Evolutionary conservation across 2,329 filamentous ascomycete species (phyloP), one percentile per base, ranked within the genome.

Genomic region (Aspergillus clavatus): DNA sequence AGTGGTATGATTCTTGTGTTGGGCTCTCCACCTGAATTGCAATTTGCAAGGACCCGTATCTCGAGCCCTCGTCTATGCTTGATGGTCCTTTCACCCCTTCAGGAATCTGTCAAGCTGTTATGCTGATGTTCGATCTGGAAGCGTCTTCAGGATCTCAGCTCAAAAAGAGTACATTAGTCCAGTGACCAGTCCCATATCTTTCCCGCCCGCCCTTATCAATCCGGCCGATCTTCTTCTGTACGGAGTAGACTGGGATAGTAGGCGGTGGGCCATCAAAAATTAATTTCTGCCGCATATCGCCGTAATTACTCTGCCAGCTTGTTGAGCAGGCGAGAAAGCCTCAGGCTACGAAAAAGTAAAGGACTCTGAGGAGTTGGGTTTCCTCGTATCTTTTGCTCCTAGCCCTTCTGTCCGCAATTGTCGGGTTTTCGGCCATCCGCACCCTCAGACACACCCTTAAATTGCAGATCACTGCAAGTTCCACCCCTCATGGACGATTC

Each of bases 401-500:
- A n/a, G n/a, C n/a, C n/a, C n/a, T n/a, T n/a, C n/a, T n/a, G n/a
- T n/a, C n/a, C n/a, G n/a, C n/a, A n/a, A n/a, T n/a, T n/a, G n/a
- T n/a, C n/a, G n/a, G n/a, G n/a, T n/a, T n/a, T n/a, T n/a, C n/a
- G n/a, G n/a, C n/a, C n/a, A n/a, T n/a, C n/a, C n/a, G n/a, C n/a
- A n/a, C 31, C 6, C 11, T 21, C 18, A 18, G 10, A 35, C n/a
- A n/a, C n/a, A n/a, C n/a, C n/a, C n/a, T n/a, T n/a, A n/a, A 35
- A 35, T 5, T 18, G 10, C 26, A 8, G 31, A 21, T 10, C 16
- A 16, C 10, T 16, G 14, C 18, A 18, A 26, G 11, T 18, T 7
- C 10, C 23, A n/a, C 22, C 24, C 40, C 33, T 42, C 28, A 36
- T 42, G 33, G 19, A 42, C 21, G n/a, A 27, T 27, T 24, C 22